Evolutionary conservation across 306 rosid genomes (phyloP), one percentile per base, ranked within the genome.

Genomic region (Quercus rubra): DNA sequence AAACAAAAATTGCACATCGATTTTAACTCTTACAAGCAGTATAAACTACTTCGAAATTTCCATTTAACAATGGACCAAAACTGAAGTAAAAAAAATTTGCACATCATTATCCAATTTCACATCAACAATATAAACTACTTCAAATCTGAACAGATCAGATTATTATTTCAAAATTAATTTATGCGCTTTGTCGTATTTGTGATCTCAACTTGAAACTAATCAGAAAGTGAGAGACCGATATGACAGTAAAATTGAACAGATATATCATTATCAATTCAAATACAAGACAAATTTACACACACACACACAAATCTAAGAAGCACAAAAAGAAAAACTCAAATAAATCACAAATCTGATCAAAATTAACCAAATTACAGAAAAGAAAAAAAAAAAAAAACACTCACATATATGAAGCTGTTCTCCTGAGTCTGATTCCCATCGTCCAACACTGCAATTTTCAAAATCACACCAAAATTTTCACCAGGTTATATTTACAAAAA

Each of bases 321-420:
- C 4, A 10, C 3, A 23, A 4, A 23, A 14, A 23, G 17, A 23
- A 59, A 71, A 13, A 28, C 62, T 14, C 38, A 46, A 2, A 51
- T 6, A 59, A 74, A 25, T 6, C 1, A 33, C 6, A 35, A 10
- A 69, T 3, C 33, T 19, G 14, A 69, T 13, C 3, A 28, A 49
- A 13, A 49, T 12, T 13, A 12, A 71, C 23, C 73, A 18, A 77
- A 71, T 57, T 57, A 75, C 71, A 68, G 27, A 27, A 20, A 57
- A n/a, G n/a, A 35, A n/a, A 52, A 57, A 74, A 38, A 2, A 79
- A 31, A 62, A 78, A 57, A 54, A 41, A 56, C 33, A 86, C 96
- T 90, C 85, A 93, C 98, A 64, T 91, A 95, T 35, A 95, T 93
- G 96, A 79, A 93, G 84, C 90, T 76, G 86, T 91, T 89, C 81